Evolutionary conservation across 768 basidiomycete genomes (phyloP).

Genomic region (Imleria badia): DNA sequence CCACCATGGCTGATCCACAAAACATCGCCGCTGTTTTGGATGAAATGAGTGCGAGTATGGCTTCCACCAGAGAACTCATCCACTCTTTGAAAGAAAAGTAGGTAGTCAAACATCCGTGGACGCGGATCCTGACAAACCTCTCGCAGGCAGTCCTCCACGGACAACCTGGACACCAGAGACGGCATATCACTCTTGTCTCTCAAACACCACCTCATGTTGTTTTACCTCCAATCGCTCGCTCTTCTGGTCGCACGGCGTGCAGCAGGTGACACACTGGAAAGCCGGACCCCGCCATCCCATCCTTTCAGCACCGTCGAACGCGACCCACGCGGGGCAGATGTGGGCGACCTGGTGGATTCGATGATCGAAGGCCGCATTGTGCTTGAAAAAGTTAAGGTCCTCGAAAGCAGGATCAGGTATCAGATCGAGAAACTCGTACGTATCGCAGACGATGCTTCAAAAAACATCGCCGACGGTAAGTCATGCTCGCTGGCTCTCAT

Average conservation of each 20-base stretch:
- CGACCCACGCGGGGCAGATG: constrained; percentile 49
- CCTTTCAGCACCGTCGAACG: constrained; percentile 57
- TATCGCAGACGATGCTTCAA: constrained; percentile 61
- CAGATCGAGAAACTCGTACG: constrained; percentile 94
- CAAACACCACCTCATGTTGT: constrained; percentile 81
- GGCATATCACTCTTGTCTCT: constrained; percentile 91
- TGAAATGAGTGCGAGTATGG: constrained; percentile 63
- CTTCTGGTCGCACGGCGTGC: constrained; percentile 71
- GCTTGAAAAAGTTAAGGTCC: constrained; percentile 82
- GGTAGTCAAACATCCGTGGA: constrained; percentile 14
- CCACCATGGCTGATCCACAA: constrained; percentile 20
- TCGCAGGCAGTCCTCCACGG: constrained; percentile 29
- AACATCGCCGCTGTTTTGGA: constrained; percentile 36
- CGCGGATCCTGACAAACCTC: constrained; percentile 13
- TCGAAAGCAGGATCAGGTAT: constrained; percentile 88
- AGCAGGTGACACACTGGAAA: constrained; percentile 59
- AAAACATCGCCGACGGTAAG: constrained; percentile 59
- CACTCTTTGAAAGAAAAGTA: constrained; percentile 57
- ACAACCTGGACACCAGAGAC: constrained; percentile 54
- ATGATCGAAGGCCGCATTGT: constrained; percentile 79
- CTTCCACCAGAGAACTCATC: constrained; percentile 57
- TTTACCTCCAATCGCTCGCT: constrained; percentile 81
- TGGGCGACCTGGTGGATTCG: constrained; percentile 76
- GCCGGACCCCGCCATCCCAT: constrained; percentile 47
- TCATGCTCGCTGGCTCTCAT: background rate